phyloP scores from a whole-genome alignment of 768 basidiomycete species.

The Panaeolus papilionaceus region DNA sequence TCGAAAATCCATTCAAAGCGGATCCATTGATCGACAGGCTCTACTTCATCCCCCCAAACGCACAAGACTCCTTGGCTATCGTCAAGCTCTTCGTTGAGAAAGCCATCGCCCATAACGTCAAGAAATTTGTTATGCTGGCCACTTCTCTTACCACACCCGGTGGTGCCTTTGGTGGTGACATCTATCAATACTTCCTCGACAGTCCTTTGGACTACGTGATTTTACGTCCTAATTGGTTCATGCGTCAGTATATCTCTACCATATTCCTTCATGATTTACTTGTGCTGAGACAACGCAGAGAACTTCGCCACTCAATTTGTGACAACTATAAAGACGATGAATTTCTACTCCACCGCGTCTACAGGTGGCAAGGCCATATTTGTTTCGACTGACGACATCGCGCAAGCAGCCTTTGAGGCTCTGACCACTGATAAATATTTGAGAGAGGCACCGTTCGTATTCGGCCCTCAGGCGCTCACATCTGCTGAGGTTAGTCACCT shows the following conservation, averaged over 20 bases:
- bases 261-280: background rate
- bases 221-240: slow-evolving; percentile 33
- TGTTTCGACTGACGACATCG: slow-evolving; percentile 34
- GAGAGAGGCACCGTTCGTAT: slow-evolving; percentile 25
- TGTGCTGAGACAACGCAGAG: background rate
- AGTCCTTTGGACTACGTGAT: slow-evolving; percentile 29
- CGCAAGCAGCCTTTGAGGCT: slow-evolving; percentile 29
- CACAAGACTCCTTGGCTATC: slow-evolving; percentile 20
- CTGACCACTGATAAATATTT: slow-evolving; percentile 28
- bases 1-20: slow-evolving; percentile 25
- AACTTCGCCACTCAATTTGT: background rate
- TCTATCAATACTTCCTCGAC: slow-evolving; percentile 8
- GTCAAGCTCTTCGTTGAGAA: slow-evolving; percentile 32
- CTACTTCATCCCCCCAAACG: slow-evolving; percentile 29
- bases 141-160: slow-evolving; percentile 9
- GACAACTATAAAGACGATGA: slow-evolving; percentile 21
- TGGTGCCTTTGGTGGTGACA: background rate
- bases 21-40: slow-evolving; percentile 25
- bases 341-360: slow-evolving; percentile 20
- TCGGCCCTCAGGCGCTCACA: slow-evolving; percentile 34
- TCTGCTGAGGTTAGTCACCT: slow-evolving; percentile 32
- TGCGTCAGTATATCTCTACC: background rate
- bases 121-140: slow-evolving; percentile 33
- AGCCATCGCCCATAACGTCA: slow-evolving; percentile 30
- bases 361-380: slow-evolving; percentile 25